Base-by-base conservation (phyloP, 306 rosid genomes). In the Biancaea sappan region DNA sequence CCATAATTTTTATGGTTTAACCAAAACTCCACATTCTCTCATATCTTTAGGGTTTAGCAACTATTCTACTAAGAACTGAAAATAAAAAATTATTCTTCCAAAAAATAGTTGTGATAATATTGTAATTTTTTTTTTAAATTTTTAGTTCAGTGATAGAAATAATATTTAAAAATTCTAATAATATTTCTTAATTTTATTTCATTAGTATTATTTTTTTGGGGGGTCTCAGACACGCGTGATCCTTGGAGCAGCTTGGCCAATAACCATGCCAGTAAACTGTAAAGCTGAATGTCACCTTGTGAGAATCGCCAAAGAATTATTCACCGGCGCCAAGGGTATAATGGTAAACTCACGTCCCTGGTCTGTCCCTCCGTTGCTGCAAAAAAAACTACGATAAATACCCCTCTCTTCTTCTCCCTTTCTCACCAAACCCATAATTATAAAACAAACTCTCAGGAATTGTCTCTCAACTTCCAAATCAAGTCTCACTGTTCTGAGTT, bases 271-370 rank as follows among this genome's bases (percentile, higher is more conserved):
- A 51, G n/a, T 29, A 34, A 70, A 66, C 69, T 31, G 15, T 32
- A 19, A 71, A 47, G 58, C n/a, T n/a, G n/a, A n/a, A n/a, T n/a
- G n/a, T n/a, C n/a, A n/a, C n/a, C n/a, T n/a, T n/a, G n/a, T n/a
- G n/a, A n/a, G n/a, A n/a, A n/a, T n/a, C n/a, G n/a, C n/a, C n/a
- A n/a, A n/a, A n/a, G n/a, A n/a, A n/a, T n/a, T n/a, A n/a, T n/a
- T n/a, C 5, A 28, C 1, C 46, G 34, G 2, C 52, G 50, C 1
- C 4, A 51, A 70, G 90, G 97, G 77, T 40, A 88, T 6, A 66
- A 57, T 0, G 0, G 97, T 87, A 79, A 85, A 46, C 38, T 0
- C 24, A 5, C 0, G 8, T 2, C 5, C 26, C 58, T 4, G 34
- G 3, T 34, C 48, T 52, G 85, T 59, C 32, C 54, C 59, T 47